Base-by-base conservation (phyloP, 495 filamentous ascomycete genomes). In the Pseudevernia furfuracea region DNA sequence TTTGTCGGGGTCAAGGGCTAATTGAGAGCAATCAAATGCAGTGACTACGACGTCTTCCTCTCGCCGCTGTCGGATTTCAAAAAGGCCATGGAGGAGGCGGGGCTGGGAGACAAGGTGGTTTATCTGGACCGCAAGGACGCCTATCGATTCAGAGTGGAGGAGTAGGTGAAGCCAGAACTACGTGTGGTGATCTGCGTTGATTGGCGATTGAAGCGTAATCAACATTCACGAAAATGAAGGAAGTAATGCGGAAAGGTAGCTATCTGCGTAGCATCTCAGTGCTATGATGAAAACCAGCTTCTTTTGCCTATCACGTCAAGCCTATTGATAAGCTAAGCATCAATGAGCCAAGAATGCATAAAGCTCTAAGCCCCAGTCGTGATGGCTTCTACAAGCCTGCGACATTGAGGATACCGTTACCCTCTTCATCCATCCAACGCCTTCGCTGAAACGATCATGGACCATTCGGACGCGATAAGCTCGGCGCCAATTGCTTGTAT, bases 1-100 rank as follows among this genome's bases (percentile, higher is more conserved):
- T 36, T 36, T 36, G 34, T 36, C n/a, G n/a, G 34, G 34, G 34
- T 36, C 4, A 36, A 36, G 4, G 8, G 34, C 12, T 39, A 10
- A 10, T 10, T 14, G 37, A 39, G 37, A 39, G 37, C 10, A 39
- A n/a, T n/a, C n/a, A n/a, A n/a, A 30, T 10, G 2, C 43, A 77
- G 73, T 67, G 87, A 88, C 62, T 89, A 89, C 69, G 78, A 80
- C 64, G 84, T 85, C 14, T 83, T 88, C 62, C 62, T 83, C 48
- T 84, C 81, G 46, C 78, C 83, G 23, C 60, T 88, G 65, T 73
- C 74, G n/a, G 85, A 87, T 59, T 88, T 89, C 66, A 80, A 78
- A 71, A 77, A 77, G 48, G 79, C 79, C 57, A 80, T 88, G 10
- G 73, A 78, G 46, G 75, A 71, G 30, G 83, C 79, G 0, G 85